phyloP scores from a whole-genome alignment of 805 yeast genomes.

The Metschnikowia chrysomelidarum region DNA sequence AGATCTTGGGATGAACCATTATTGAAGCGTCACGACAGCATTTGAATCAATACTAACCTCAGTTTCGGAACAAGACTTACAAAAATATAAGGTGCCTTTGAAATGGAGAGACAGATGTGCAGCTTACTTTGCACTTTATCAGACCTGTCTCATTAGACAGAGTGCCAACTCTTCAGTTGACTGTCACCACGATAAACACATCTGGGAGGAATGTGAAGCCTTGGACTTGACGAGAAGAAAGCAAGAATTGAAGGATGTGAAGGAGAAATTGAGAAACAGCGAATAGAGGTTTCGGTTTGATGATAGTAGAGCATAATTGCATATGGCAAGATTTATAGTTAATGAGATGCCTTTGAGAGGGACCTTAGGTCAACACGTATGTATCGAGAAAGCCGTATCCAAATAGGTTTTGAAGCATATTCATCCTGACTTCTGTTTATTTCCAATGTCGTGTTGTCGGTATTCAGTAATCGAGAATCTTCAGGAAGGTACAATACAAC shows the following conservation, averaged over 20 bases:
- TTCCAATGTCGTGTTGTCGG: too few relatives aligned
- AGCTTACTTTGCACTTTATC: slow-evolving; percentile 43
- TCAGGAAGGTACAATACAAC: too few relatives aligned
- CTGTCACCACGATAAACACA: slow-evolving; percentile 76
- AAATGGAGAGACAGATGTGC: slow-evolving; percentile 87
- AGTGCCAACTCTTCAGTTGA: slow-evolving; percentile 45
- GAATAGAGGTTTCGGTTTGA: background rate
- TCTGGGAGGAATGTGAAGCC: slow-evolving; percentile 83
- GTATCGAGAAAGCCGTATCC: too few relatives aligned
- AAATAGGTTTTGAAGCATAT: too few relatives aligned
- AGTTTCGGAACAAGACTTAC: slow-evolving; percentile 85
- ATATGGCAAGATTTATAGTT: slow-evolving; percentile 6
- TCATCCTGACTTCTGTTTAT: too few relatives aligned
- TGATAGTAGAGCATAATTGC: slow-evolving; percentile 5
- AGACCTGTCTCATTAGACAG: slow-evolving; percentile 44
- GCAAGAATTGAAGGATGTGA: slow-evolving; percentile 60
- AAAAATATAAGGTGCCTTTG: slow-evolving; percentile 71
- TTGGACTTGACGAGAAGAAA: slow-evolving; percentile 80
- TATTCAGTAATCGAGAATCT: too few relatives aligned
- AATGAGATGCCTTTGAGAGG: too few relatives aligned
- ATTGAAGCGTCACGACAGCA: too few relatives aligned
- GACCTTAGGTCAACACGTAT: too few relatives aligned
- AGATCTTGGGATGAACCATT: too few relatives aligned
- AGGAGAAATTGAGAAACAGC: slow-evolving; percentile 34
- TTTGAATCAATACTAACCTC: slow-evolving; percentile 24